phyloP scores from a whole-genome alignment of 2,329 filamentous ascomycete species.

The Alternaria brassicicola region DNA sequence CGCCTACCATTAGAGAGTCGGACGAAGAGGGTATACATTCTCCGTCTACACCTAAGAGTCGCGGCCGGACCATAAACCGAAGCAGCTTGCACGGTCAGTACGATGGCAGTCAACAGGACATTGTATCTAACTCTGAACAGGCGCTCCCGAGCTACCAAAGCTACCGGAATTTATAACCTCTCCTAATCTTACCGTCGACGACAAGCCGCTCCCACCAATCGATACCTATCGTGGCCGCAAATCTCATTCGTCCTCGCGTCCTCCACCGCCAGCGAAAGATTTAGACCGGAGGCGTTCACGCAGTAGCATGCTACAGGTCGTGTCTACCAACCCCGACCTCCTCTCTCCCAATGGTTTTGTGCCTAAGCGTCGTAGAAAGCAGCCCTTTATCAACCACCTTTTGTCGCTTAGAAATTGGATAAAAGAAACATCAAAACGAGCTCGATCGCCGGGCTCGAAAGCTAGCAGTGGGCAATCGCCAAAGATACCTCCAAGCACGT shows the following conservation, averaged over 20 bases:
- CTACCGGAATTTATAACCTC: constrained; percentile 66
- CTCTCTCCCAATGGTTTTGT: constrained; percentile 63
- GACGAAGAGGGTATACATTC: constrained; percentile 71
- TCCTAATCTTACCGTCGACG: constrained; percentile 49
- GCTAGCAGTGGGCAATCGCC: constrained; percentile 44
- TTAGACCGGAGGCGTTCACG: constrained; percentile 68
- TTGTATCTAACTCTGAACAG: constrained; percentile 51
- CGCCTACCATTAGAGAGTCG: constrained; percentile 76
- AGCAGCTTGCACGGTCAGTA: constrained; percentile 57
- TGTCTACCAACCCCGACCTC: constrained; percentile 71
- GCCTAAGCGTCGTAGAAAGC: constrained; percentile 63
- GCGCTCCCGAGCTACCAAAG: constrained; percentile 72
- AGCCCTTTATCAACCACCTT: constrained; percentile 70
- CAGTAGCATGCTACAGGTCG: constrained; percentile 85
- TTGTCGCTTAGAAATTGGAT: constrained; percentile 75
- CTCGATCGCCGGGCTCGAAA: constrained; percentile 45
- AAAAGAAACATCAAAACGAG: constrained; percentile 61
- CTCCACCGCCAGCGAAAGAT: constrained; percentile 87
- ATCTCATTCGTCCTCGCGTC: constrained; percentile 77
- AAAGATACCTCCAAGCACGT: constrained; percentile 36
- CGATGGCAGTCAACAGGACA: neutral
- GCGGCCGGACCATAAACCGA: constrained; percentile 79
- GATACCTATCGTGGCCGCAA: constrained; percentile 81
- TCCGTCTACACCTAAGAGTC: constrained; percentile 66
- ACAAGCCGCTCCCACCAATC: constrained; percentile 68